Evolutionary conservation across 805 yeast genomes (phyloP).

Genomic region (Suhomyces sp.): DNA sequence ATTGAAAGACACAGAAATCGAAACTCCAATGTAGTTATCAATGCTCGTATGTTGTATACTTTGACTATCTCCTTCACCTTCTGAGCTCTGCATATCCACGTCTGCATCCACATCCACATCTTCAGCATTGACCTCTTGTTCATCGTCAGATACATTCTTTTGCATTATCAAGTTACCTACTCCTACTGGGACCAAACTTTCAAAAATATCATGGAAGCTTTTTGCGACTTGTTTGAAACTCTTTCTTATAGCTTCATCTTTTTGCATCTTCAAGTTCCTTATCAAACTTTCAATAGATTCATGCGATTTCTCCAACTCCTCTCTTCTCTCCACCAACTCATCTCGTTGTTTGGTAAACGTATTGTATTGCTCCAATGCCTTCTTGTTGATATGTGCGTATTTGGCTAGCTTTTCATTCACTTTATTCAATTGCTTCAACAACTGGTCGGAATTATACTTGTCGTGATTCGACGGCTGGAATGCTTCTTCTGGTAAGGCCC

Average conservation of each 20-base stretch:
- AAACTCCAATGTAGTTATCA: conserved; percentile 73
- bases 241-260: conserved; percentile 74
- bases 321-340: conserved; percentile 60
- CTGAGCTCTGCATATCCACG: conserved; percentile 7
- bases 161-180: conserved; percentile 70
- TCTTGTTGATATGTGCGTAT: conserved; percentile 78
- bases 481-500: conserved; percentile 87
- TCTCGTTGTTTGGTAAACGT: conserved; percentile 72
- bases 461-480: conserved; percentile 45
- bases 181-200: conserved; percentile 79
- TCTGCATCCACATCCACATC: conserved; percentile 16
- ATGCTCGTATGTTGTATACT: conserved; percentile 18
- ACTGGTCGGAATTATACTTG: conserved; percentile 45
- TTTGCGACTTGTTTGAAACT: conserved; percentile 75
- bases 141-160: conserved; percentile 25
- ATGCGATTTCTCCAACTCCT: conserved; percentile 67
- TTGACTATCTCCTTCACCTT: conserved; percentile 14
- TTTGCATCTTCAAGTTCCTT: conserved; percentile 65
- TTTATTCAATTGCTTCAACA: conserved; percentile 51
- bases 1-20: conserved; percentile 86
- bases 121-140: conserved; percentile 8
- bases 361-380: conserved; percentile 80
- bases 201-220: conserved; percentile 73
- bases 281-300: conserved; percentile 72
- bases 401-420: conserved; percentile 57